phyloP scores from a whole-genome alignment of 2,329 filamentous ascomycete genomes.

The Xylariaceae sp. region DNA sequence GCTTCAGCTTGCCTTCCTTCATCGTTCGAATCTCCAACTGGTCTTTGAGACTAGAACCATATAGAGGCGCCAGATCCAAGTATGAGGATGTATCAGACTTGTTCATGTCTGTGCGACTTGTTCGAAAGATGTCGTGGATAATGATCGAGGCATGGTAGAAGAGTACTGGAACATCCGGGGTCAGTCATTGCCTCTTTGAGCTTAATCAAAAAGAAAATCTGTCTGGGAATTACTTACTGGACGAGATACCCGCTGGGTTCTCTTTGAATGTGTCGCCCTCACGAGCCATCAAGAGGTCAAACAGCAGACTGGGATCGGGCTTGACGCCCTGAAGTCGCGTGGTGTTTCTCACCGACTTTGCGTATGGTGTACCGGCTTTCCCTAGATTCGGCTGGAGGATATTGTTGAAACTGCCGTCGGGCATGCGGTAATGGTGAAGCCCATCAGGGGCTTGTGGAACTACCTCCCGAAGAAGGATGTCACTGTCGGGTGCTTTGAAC shows the following conservation, averaged over 20 bases:
- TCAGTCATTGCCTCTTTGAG: too few species aligned
- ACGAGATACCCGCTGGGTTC: conserved; percentile 76
- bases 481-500: conserved; percentile 49
- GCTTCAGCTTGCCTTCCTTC: conserved; percentile 72
- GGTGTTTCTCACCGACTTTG: conserved; percentile 66
- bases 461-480: conserved; percentile 46
- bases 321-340: conserved; percentile 64
- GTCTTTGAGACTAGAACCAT: conserved; percentile 70
- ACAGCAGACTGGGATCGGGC: conserved; percentile 70
- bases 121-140: conserved; percentile 68
- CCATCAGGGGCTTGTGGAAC: conserved; percentile 47
- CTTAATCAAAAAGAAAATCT: too few species aligned
- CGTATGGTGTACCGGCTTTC: conserved; percentile 70
- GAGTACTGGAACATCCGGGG: too few species aligned
- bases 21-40: conserved; percentile 69
- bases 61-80: conserved; percentile 75
- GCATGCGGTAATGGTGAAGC: conserved; percentile 42
- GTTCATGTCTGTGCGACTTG: conserved; percentile 66
- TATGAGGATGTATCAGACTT: conserved; percentile 76
- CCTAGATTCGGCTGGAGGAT: conserved; percentile 69
- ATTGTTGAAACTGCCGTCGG: conserved; percentile 59
- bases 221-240: too few species aligned
- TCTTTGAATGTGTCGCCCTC: conserved; percentile 57
- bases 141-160: conserved; percentile 78
- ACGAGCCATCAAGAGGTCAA: conserved; percentile 71